Conservation (phyloP, 1,284 basidiomycete genomes). For the Schizophyllum commune region DNA sequence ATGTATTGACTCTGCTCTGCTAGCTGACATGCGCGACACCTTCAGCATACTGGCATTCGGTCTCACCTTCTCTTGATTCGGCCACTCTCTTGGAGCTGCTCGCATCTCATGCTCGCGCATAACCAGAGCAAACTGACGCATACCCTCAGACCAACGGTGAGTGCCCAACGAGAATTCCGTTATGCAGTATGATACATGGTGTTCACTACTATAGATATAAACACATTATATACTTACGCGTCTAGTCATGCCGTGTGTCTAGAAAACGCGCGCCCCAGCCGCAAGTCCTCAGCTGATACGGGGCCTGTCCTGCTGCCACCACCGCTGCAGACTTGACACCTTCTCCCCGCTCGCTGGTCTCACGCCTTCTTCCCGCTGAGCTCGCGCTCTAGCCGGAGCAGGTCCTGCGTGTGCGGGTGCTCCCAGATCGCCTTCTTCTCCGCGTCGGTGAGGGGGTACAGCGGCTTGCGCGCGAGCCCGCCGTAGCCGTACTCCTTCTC, state of each 20-base stretch:
- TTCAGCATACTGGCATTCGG: too few species aligned
- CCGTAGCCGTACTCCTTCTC: constrained; percentile 72
- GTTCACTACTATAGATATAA: not conserved
- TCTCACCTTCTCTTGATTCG: too few species aligned
- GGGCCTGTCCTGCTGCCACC: not conserved
- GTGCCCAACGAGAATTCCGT: not conserved
- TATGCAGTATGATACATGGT: not conserved
- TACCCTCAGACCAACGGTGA: too few species aligned
- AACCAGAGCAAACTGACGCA: too few species aligned
- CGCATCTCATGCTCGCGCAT: too few species aligned
- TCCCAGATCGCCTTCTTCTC: constrained; percentile 57
- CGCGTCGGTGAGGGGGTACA: constrained; percentile 53
- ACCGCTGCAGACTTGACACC: too few species aligned
- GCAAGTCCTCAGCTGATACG: constrained; percentile 10
- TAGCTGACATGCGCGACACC: too few species aligned
- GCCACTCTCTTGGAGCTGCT: too few species aligned
- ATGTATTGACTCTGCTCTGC: not conserved
- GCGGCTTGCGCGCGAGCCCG: constrained; percentile 66
- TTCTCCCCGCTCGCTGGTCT: too few species aligned
- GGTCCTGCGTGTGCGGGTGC: constrained; percentile 59
- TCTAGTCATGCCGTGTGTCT: not conserved
- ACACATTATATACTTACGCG: not conserved
- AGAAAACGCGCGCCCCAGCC: constrained; percentile 5
- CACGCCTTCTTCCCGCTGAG: constrained; percentile 33
- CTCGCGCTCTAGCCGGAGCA: constrained; percentile 60